Percentiles rank a stretch among this genome's conserved stretches.
Evolutionary conservation across 2,329 filamentous ascomycete species (phyloP).

Genomic region (Apiospora aurea): DNA sequence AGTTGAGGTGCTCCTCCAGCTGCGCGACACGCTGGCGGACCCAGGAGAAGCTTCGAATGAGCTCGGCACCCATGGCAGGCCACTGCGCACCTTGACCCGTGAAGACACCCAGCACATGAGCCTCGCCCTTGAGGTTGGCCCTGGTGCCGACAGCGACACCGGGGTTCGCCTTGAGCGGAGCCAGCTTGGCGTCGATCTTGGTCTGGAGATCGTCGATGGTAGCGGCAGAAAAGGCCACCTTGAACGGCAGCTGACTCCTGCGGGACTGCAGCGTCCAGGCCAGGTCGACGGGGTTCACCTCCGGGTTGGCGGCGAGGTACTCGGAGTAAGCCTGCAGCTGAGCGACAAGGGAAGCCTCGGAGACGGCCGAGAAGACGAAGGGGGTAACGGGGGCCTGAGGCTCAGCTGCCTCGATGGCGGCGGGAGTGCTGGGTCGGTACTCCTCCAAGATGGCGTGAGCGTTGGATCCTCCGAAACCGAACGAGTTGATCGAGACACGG

Average conservation of each 20-base stretch:
- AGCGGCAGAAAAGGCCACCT: background rate
- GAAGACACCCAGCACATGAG: conserved; percentile 38
- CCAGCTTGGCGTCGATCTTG: background rate
- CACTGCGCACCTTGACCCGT: conserved; percentile 46
- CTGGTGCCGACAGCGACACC: background rate
- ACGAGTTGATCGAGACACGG: conserved; percentile 24
- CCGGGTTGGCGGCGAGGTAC: background rate
- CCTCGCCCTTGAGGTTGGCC: background rate
- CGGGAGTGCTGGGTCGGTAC: background rate
- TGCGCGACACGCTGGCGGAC: background rate
- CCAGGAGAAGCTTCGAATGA: conserved; percentile 28
- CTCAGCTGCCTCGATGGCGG: too few relatives aligned
- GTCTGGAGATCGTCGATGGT: background rate
- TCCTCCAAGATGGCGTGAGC: conserved; percentile 7
- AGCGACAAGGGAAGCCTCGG: background rate
- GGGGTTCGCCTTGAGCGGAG: background rate
- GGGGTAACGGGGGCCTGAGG: background rate
- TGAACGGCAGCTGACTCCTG: background rate
- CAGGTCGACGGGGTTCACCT: background rate
- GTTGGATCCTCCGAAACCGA: background rate
- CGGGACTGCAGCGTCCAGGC: background rate
- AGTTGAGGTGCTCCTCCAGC: conserved; percentile 10
- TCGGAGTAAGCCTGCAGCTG: background rate
- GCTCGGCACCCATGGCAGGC: conserved; percentile 41
- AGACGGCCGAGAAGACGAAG: background rate